Base-by-base conservation (phyloP, 768 basidiomycete species). In the Podaxis mareebaensis region DNA sequence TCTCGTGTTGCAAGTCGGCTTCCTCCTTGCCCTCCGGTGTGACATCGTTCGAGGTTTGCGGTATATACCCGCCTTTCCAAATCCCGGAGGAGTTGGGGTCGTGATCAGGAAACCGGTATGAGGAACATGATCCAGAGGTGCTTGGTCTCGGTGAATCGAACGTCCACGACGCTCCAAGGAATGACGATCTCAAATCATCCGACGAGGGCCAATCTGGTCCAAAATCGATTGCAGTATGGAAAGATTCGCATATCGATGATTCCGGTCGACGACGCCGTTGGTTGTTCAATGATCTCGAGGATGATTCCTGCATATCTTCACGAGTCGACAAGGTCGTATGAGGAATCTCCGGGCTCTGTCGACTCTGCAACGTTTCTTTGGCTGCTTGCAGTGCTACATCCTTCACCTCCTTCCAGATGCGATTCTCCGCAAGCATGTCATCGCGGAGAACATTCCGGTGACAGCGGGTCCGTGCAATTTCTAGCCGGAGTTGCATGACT, bases 301-400 rank as follows among this genome's bases (percentile, higher is more conserved):
- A 53, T 22, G 24, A 53, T 52, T 57, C 61, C 48, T 67, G 63
- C 60, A 59, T 59, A 61, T 68, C 65, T 39, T 76, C 73, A 62
- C 73, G 76, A 44, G 70, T 66, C 8, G 78, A 77, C 24, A 78
- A 61, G 6, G 77, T 79, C 73, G 79, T 79, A 17, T 70, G 72
- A 26, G 80, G 77, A 12, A 77, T 53, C 55, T 63, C 69, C 38
- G 78, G 73, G 1, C 74, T 72, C 53, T 67, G 71, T 54, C 76
- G 81, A 55, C 72, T 80, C 64, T 84, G 83, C 17, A 95, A 74
- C 11, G 84, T 85, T 68, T 88, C 84, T 46, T 84, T 87, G 6
- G 93, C 93, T 24, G 86, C 87, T 66, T 84, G 85, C 64, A 95
- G 74, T 28, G 93, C 93, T n/a, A 89, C 78, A 49, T 82, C 81